Conservation (phyloP, 345 rosid genomes). For the Gossypium turneri region DNA sequence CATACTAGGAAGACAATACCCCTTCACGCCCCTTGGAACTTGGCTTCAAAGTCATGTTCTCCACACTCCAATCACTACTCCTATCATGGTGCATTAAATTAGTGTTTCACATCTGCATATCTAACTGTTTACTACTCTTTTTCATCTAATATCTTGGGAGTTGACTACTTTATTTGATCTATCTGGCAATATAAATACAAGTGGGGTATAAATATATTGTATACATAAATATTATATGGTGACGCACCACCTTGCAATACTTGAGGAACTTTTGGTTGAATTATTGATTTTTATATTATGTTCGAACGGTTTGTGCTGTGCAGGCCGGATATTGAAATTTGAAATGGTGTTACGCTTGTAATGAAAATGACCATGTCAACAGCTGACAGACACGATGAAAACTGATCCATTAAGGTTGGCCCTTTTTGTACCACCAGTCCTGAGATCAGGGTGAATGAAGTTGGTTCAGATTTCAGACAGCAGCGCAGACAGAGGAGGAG, state of each 20-base stretch:
- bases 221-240: constrained; percentile 3
- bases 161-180: not conserved
- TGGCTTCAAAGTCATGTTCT: constrained; percentile 35
- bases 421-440: not conserved
- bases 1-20: not conserved
- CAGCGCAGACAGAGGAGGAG: no score
- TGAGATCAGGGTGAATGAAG: not conserved
- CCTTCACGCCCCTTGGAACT: constrained; percentile 20
- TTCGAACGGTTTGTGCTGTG: not conserved
- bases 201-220: not conserved
- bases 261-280: not conserved
- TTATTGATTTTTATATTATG: not conserved
- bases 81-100: not conserved
- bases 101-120: not conserved
- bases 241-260: constrained; percentile 1
- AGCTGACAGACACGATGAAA: not conserved
- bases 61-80: constrained; percentile 1
- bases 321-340: constrained; percentile 7
- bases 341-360: not conserved
- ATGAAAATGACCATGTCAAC: constrained; percentile 13
- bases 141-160: not conserved
- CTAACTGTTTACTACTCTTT: not conserved
- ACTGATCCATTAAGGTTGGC: no score
- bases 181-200: constrained; percentile 8
- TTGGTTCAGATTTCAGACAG: not conserved